Evolutionary conservation across 768 basidiomycete species (phyloP).

Genomic region (Xerocomus potaroensis): DNA sequence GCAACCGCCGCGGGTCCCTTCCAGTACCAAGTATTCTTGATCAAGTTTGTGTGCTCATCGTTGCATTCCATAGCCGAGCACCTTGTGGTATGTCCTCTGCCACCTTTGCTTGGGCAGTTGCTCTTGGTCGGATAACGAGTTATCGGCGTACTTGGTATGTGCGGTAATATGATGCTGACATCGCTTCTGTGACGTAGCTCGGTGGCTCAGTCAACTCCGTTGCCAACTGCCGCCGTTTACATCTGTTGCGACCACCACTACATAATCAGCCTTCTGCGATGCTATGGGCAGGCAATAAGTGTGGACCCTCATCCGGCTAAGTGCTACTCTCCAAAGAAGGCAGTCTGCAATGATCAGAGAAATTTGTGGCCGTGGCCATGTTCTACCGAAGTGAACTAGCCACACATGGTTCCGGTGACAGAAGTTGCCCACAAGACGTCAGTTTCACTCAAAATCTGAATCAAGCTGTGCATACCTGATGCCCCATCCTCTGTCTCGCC

Average conservation of each 20-base stretch:
- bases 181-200: slow-evolving; percentile 12
- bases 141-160: slow-evolving; percentile 1
- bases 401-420: background rate
- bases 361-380: too few species aligned
- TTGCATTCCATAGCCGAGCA: too few species aligned
- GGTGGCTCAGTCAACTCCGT: background rate
- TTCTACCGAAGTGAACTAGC: background rate
- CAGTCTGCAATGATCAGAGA: too few species aligned
- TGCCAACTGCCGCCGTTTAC: background rate
- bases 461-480: background rate
- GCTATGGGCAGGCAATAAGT: too few species aligned
- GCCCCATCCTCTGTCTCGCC: background rate
- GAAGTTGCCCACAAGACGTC: background rate
- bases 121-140: background rate
- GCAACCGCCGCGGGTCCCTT: background rate
- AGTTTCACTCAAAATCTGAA: background rate
- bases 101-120: background rate
- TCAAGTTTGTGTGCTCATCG: slow-evolving; percentile 1
- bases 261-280: background rate
- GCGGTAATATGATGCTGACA: slow-evolving; percentile 1
- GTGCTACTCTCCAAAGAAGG: background rate
- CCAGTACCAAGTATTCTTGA: slow-evolving; percentile 4
- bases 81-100: background rate
- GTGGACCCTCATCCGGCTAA: too few species aligned
- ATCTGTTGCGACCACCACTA: too few species aligned